Conservation (phyloP, 306 rosid species). For the Arachis hypogaea region DNA sequence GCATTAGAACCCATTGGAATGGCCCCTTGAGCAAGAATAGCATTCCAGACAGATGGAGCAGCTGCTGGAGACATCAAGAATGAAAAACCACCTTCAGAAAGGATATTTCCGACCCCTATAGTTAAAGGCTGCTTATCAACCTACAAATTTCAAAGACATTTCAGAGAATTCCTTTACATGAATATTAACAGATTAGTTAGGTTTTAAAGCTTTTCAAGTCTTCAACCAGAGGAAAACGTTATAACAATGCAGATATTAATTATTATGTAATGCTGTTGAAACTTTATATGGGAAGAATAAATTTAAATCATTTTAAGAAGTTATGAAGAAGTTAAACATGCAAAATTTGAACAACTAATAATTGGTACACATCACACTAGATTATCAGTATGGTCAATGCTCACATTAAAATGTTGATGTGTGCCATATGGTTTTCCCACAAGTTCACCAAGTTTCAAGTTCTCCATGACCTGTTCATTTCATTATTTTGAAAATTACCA, state of each 20-base stretch:
- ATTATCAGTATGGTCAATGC: constrained; percentile 34
- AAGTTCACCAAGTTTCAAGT: constrained; percentile 72
- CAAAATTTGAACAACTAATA: constrained; percentile 1
- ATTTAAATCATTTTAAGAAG: constrained; percentile 21
- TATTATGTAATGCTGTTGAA: constrained; percentile 14
- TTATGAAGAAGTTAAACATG: constrained; percentile 12
- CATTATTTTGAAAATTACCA: constrained; percentile 36
- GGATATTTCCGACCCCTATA: constrained; percentile 83
- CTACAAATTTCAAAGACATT: constrained; percentile 49
- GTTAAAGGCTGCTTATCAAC: constrained; percentile 82
- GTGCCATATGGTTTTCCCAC: constrained; percentile 87
- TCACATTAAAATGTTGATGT: constrained; percentile 81
- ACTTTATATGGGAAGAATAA: constrained; percentile 14
- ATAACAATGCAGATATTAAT: not conserved
- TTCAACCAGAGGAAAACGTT: not conserved
- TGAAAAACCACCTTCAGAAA: constrained; percentile 85
- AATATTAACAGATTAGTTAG: constrained; percentile 17
- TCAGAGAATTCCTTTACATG: constrained; percentile 24
- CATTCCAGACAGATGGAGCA: constrained; percentile 82
- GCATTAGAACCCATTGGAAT: constrained; percentile 80
- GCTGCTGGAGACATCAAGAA: constrained; percentile 83
- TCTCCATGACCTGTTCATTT: constrained; percentile 69
- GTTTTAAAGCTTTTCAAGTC: constrained; percentile 2
- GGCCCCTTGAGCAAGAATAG: constrained; percentile 77
- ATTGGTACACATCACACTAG: constrained; percentile 19